Base-by-base conservation (phyloP, 1,284 basidiomycete species). In the Retiboletus flavoniger region DNA sequence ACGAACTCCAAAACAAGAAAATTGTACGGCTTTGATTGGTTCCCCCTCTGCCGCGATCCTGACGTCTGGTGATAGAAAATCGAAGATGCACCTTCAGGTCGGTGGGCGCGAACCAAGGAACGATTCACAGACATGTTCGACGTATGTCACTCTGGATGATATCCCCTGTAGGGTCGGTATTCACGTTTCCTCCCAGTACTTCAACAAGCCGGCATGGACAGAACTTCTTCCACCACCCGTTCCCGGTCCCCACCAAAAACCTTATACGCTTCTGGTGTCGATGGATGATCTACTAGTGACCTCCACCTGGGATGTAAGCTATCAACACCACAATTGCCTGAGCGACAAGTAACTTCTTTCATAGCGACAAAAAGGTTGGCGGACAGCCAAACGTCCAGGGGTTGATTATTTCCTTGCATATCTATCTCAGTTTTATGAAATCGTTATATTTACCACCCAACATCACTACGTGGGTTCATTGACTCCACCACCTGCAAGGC, bases 331-430 rank as follows among this genome's bases (percentile, higher is more conserved):
- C 13, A 13, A 29, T 34, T 19, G 1, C 19, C 8, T 7, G 7
- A 8, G 0, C 2, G 11, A 34, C 43, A 14, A 43, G 19, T 57
- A 26, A 51, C 21, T 38, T 56, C 19, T 53, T 50, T 32, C 10
- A 24, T 55, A 93, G 91, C 85, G 92, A 50, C 80, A 88, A 75
- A 78, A 90, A 63, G 93, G 93, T 32, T 95, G 93, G 93, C 79
- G 91, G 61, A 95, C 92, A 3, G 93, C 92, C 35, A 95, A 95
- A 73, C 85, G 97, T 49, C 96, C 96, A 1, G 97, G 97, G 3
- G 89, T 96, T 9, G 97, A 99, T 71, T 98, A 98, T 74, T 99
- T 98, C 82, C 78, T 99, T 47, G 95, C 85, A 32, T 98, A 99
- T 72, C 81, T 99, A 41, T 94, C 93, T 0, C 95, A 98, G 67